Evolutionary conservation across 2,329 filamentous ascomycete species (phyloP), one percentile per base, ranked within the genome.

Genomic region (Apiospora arundinis): DNA sequence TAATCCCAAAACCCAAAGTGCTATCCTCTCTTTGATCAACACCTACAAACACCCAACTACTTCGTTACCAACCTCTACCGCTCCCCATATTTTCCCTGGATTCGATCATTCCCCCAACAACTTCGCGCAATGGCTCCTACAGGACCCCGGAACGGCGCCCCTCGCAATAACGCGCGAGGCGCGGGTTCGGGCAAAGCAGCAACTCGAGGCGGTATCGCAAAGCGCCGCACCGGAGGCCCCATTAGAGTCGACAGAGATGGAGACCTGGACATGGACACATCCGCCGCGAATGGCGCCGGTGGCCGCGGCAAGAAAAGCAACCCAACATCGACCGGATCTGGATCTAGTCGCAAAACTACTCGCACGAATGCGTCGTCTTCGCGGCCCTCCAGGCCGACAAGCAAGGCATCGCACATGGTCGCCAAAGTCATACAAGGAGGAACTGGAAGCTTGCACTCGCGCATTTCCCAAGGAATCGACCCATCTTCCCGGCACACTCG

Each of bases 191-290:
- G 69, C 49, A 70, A 14, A 56, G 72, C 25, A 25, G 69, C n/a
- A 46, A 48, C 52, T 73, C 73, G 44, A 79, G 85, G 85, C 46
- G 88, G 88, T 42, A 85, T 90, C 70, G 80, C 82, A 25, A 90
- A 89, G 78, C 85, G 85, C 67, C 85, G 84, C 49, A 78, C 77
- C 14, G 79, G 79, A 52, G 74, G 76, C 25, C 70, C 77, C 4
- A 75, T 77, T 4, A 84, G 82, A 73, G 78, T 84, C 67, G 89
- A 90, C 75, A 81, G 83, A 69, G 89, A 90, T 81, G 89, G 89
- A 44, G 89, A 91, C 75, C 82, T 91, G n/a, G 84, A 88, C 44
- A 91, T 91, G 89, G 86, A 86, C 74, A 80, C 79, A 77, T 80
- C 74, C 79, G 82, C 71, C 40, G 73, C 78, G n/a, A 81, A 79